Evolutionary conservation across 2,329 filamentous ascomycete species (phyloP), one percentile per base, ranked within the genome.

Genomic region (Cadophora luteo-olivacea): DNA sequence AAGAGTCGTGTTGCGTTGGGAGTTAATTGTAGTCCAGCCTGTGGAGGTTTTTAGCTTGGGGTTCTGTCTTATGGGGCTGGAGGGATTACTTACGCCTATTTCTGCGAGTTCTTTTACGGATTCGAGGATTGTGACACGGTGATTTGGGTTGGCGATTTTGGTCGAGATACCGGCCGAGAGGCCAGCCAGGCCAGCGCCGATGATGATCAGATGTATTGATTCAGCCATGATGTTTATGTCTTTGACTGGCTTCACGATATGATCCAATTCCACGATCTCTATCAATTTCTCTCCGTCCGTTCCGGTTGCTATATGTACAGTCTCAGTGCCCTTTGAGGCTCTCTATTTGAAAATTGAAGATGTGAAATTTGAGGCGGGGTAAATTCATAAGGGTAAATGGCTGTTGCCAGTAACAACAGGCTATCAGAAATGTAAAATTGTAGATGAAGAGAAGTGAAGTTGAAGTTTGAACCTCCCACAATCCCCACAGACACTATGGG

Each of bases 171-270:
- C 76, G 12, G 80, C 76, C 8, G 80, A 78, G 0, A 83, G 75
- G n/a, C 82, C 82, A 25, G 79, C 81, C 5, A 83, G 73, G 4
- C 82, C 82, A 8, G 81, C 82, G 1, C 82, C 82, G 45, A 83
- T 76, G 16, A 84, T 71, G n/a, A 82, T 77, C 4, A 83, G 72
- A 32, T 83, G 74, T 8, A 75, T 62, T 4, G 72, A 70, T 68
- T 54, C 64, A 4, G 64, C 48, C 62, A 65, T 65, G 9, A 16
- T 64, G 32, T 3, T 64, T 38, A 19, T 19, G 7, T 41, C 16
- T 9, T n/a, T 9, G 14, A 32, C 41, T 9, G 29, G 2, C 38
- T n/a, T 36, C 22, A 0, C 22, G 32, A 16, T 16, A 45, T 4
- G 16, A 16, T 14, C 8, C 8, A 52, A n/a, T 12, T 29, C 24